phyloP scores from a whole-genome alignment of 129 eudicot genomes.

The Artemisia annua region DNA sequence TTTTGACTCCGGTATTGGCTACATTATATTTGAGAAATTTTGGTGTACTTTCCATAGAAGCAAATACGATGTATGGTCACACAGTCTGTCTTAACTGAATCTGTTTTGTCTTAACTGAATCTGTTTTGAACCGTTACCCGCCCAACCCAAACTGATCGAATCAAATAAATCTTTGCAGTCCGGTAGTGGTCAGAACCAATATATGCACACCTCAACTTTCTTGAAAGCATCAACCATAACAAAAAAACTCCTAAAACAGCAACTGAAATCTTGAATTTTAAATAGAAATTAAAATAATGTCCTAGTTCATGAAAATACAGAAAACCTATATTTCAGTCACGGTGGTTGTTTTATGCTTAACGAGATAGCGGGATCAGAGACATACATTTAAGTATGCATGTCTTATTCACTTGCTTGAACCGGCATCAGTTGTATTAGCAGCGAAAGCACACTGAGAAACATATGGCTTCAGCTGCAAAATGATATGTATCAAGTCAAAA shows the following conservation, averaged over 20 bases:
- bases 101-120: no score
- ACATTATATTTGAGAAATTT: background rate
- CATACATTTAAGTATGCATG: background rate
- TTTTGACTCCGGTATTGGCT: background rate
- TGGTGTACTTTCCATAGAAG: background rate
- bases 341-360: background rate
- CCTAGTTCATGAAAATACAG: background rate
- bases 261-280: constrained; percentile 1
- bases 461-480: constrained; percentile 38
- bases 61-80: no score
- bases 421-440: constrained; percentile 27
- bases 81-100: no score
- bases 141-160: no score
- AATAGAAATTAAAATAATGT: background rate
- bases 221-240: background rate
- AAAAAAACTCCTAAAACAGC: background rate
- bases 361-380: background rate
- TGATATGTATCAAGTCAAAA: background rate
- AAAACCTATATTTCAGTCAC: background rate
- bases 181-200: no score
- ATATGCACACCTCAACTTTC: background rate
- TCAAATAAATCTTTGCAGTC: no score
- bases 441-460: constrained; percentile 33
- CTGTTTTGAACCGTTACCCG: background rate
- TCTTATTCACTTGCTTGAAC: constrained; percentile 23